Percentiles rank a stretch among this genome's conserved stretches.
phyloP scores from a whole-genome alignment of 1,139 yeast species.

The Debaryomyces sp. region DNA sequence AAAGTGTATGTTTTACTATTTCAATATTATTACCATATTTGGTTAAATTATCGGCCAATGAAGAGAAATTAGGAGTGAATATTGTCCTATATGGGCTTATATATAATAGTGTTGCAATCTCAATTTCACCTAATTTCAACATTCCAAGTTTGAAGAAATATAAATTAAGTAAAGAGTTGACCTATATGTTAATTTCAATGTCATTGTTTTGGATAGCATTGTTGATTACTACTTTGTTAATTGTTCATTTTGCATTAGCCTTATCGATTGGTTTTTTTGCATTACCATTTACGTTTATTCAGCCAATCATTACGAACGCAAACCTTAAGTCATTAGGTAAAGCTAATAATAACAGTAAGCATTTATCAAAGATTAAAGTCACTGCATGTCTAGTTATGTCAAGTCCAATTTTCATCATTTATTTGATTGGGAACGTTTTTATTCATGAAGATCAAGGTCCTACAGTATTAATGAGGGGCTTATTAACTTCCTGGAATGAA shows the following conservation, averaged over 20 bases:
- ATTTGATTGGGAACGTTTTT: slow-evolving; percentile 33
- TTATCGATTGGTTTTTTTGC: slow-evolving; percentile 67
- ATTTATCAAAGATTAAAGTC: slow-evolving; percentile 27
- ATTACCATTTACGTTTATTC: slow-evolving; percentile 70
- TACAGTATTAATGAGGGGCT: slow-evolving; percentile 45
- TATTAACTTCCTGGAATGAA: slow-evolving; percentile 66
- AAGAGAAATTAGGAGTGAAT: slow-evolving; percentile 19
- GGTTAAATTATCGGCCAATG: slow-evolving; percentile 15
- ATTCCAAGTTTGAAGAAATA: slow-evolving; percentile 11
- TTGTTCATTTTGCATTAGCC: slow-evolving; percentile 84
- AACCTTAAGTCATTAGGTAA: neutral
- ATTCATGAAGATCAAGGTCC: slow-evolving; percentile 35
- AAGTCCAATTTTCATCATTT: slow-evolving; percentile 56
- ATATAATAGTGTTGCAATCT: slow-evolving; percentile 19
- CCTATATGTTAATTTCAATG: slow-evolving; percentile 36
- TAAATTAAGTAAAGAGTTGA: slow-evolving; percentile 21
- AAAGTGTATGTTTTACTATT: slow-evolving; percentile 31
- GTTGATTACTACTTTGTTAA: slow-evolving; percentile 71
- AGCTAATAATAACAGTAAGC: neutral
- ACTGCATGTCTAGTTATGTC: slow-evolving; percentile 44
- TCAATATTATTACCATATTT: slow-evolving; percentile 32
- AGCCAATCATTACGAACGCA: slow-evolving; percentile 34
- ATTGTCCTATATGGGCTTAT: slow-evolving; percentile 23
- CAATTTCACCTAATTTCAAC: slow-evolving; percentile 23
- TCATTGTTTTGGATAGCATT: slow-evolving; percentile 67